Evolutionary conservation across 257 asterid species (phyloP).

Genomic region (Apocynum venetum): DNA sequence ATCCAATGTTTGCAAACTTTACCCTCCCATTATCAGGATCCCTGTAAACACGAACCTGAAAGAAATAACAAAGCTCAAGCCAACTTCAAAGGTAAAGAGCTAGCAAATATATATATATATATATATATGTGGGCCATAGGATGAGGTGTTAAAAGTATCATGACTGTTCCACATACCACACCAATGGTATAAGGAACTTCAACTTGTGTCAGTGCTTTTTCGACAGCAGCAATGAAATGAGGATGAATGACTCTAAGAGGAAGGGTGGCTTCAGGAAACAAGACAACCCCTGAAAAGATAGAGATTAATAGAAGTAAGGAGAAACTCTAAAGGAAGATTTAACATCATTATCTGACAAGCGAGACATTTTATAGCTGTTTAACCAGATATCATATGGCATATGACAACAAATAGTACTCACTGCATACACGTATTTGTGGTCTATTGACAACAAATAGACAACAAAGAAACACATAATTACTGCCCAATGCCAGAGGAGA

Average conservation of each 20-base stretch:
- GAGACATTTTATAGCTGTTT: background rate
- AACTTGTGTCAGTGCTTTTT: slow-evolving; percentile 71
- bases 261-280: slow-evolving; percentile 95
- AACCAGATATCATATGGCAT: background rate
- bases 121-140: slow-evolving; percentile 6
- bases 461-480: background rate
- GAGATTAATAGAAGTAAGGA: background rate
- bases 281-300: slow-evolving; percentile 66
- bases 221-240: slow-evolving; percentile 76
- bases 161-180: slow-evolving; percentile 54
- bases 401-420: background rate
- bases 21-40: slow-evolving; percentile 48
- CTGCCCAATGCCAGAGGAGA: background rate
- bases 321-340: background rate
- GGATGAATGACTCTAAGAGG: slow-evolving; percentile 82
- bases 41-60: slow-evolving; percentile 70
- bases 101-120: background rate
- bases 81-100: slow-evolving; percentile 18
- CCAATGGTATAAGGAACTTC: slow-evolving; percentile 81
- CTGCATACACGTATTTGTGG: background rate
- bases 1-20: slow-evolving; percentile 66
- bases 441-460: too few species aligned
- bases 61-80: slow-evolving; percentile 18
- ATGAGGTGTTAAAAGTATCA: slow-evolving; percentile 14
- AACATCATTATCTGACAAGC: background rate